Conservation (phyloP, 1,284 basidiomycete species). For the Ceratobasidium sp. region DNA sequence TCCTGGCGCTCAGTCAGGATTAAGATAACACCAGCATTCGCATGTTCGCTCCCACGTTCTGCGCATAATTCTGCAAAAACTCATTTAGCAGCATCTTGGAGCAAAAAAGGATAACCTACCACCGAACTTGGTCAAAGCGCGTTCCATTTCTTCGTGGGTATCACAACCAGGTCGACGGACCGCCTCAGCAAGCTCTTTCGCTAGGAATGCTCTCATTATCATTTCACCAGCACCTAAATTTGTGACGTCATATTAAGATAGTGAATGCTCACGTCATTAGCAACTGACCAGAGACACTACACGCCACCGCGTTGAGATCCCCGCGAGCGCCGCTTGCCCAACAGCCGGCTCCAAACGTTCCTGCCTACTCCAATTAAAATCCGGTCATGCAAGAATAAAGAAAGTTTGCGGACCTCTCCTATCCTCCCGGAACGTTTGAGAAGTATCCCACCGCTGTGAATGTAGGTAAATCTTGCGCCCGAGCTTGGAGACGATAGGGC, state of each 20-base stretch:
- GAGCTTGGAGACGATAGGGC: slow-evolving; percentile 43
- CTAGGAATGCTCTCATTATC: slow-evolving; percentile 59
- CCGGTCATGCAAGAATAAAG: slow-evolving; percentile 43
- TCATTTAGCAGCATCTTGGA: neutral
- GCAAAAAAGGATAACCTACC: neutral
- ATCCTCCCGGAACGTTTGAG: slow-evolving; percentile 77
- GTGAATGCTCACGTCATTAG: neutral
- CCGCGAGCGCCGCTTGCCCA: slow-evolving; percentile 65
- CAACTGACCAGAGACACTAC: slow-evolving; percentile 74
- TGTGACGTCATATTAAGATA: neutral
- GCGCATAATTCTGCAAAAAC: slow-evolving; percentile 25
- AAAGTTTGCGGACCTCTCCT: slow-evolving; percentile 70
- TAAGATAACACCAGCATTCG: slow-evolving; percentile 32
- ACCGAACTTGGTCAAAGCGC: slow-evolving; percentile 14
- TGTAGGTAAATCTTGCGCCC: slow-evolving; percentile 11
- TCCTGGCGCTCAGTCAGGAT: slow-evolving; percentile 20
- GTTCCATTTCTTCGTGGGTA: slow-evolving; percentile 39
- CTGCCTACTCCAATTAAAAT: slow-evolving; percentile 59
- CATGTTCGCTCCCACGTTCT: slow-evolving; percentile 13
- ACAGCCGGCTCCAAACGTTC: slow-evolving; percentile 64
- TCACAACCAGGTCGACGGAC: slow-evolving; percentile 28
- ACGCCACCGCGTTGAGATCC: slow-evolving; percentile 61
- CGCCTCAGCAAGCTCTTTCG: slow-evolving; percentile 49
- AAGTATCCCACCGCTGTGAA: slow-evolving; percentile 74
- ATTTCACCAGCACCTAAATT: slow-evolving; percentile 61